Base-by-base conservation (phyloP, 495 filamentous ascomycete species). In the Aspergillus bridgeri region DNA sequence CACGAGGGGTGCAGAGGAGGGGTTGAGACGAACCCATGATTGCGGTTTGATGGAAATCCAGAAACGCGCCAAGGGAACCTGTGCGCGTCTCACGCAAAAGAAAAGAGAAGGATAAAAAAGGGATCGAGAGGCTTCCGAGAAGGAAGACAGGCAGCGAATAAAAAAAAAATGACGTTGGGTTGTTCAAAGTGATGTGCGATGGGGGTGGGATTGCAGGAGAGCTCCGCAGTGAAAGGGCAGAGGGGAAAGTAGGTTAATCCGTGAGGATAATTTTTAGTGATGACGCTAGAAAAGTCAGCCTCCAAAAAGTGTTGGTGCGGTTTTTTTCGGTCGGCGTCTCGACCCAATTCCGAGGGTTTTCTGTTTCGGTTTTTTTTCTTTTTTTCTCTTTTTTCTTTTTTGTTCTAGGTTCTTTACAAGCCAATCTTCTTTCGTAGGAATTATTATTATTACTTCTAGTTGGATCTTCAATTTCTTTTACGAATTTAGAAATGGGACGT, bases 11-110 rank as follows among this genome's bases (percentile, higher is more conserved):
- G 51, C 24, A 48, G 53, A 61, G 46, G 53, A 66, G 69, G 56
- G 60, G 62, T 64, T 54, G 60, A 59, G 64, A 79, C 88, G 74
- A 79, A 94, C 90, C 87, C 90, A 95, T 95, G 86, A 86, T 92
- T 91, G 87, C 85, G 87, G 83, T 76, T n/a, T 71, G 54, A 54
- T 62, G 60, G 61, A 61, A 59, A 54, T 60, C 50, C 62, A 61
- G 76, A 74, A 79, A 77, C 74, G 77, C 77, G 77, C 77, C 61
- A 68, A 64, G 65, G 60, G 60, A 63, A 52, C 58, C 69, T 75
- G 70, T 76, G 77, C 75, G 75, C 77, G 75, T 68, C 72, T 77
- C 68, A 65, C 62, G 57, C 54, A 54, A 54, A 60, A 58, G 59
- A 62, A 60, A 53, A 49, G 53, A 20, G 6, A 23, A n/a, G 5